Evolutionary conservation across 257 asterid genomes (phyloP), one percentile per base, ranked within the genome.

Genomic region (Leonotis leonurus): DNA sequence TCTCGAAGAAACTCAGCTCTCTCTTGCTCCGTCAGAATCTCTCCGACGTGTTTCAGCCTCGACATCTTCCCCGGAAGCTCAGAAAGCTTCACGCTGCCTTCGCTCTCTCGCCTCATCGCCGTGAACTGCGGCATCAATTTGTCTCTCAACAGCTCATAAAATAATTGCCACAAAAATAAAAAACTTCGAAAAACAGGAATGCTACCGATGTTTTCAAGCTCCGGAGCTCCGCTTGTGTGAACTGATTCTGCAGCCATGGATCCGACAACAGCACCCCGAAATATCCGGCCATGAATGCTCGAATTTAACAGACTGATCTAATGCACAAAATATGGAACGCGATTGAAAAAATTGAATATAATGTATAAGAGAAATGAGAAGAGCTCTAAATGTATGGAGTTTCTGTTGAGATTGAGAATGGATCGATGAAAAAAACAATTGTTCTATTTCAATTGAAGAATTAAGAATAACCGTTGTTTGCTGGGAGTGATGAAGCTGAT

Each of bases 181-280:
- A 13, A 3, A 12, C 2, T n/a, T 2, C 6, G 6, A 14, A 0
- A 30, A 8, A 0, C 8, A 0, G 55, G 33, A 49, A 5, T 37
- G 75, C 86, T 83, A 87, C 95, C 6, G 88, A 87, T 59, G 93
- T 63, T 73, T 87, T 87, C 73, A 90, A 78, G 73, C 78, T 86
- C 43, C 96, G 83, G 37, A 87, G 94, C 86, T 90, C 97, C 24
- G 81, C 95, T 79, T 90, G 97, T 49, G 96, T 87, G 58, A 87
- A 90, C 84, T 90, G 95, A 55, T 81, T 90, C 87, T 90, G 97
- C 14, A 90, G 88, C 97, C 96, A 87, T 40, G 90, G 95, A 90
- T 90, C 96, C 57, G 97, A 85, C 11, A 87, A 86, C 64, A 86
- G 49, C 36, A 89, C 92, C 27, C 97, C 97, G 22, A 75, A 78